phyloP scores from a whole-genome alignment of 805 yeast species.

The Candida anglica region DNA sequence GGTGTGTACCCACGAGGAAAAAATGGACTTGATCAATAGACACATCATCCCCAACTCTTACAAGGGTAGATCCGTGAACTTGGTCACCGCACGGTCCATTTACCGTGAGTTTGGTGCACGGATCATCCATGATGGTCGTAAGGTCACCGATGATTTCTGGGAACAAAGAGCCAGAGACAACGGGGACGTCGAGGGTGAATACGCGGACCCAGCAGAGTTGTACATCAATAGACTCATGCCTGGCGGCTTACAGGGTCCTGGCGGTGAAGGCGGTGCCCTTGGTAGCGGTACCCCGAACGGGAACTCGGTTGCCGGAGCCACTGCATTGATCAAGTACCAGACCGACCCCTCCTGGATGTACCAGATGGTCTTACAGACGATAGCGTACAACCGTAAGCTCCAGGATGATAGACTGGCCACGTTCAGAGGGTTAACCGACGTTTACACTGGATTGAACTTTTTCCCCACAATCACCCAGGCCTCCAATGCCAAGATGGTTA shows the following conservation, averaged over 20 bases:
- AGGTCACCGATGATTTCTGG: slow-evolving; percentile 85
- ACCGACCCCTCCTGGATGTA: slow-evolving; percentile 78
- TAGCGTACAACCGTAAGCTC: slow-evolving; percentile 64
- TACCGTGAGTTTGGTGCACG: slow-evolving; percentile 91
- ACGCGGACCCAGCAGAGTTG: slow-evolving; percentile 62
- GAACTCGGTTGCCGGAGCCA: slow-evolving; percentile 17
- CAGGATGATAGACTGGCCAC: slow-evolving; percentile 54
- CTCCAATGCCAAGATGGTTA: slow-evolving; percentile 20
- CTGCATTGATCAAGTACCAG: slow-evolving; percentile 37
- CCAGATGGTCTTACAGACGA: slow-evolving; percentile 77
- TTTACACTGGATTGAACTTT: slow-evolving; percentile 79
- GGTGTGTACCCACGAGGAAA: slow-evolving; percentile 71
- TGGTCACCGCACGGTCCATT: slow-evolving; percentile 86
- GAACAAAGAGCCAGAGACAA: slow-evolving; percentile 55
- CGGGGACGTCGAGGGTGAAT: slow-evolving; percentile 68
- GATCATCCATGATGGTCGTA: slow-evolving; percentile 73
- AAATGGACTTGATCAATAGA: slow-evolving; percentile 75
- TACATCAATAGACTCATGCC: slow-evolving; percentile 29
- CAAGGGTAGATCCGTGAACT: slow-evolving; percentile 83
- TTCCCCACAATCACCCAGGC: slow-evolving; percentile 79
- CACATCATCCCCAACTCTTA: slow-evolving; percentile 84
- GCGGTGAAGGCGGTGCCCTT: slow-evolving; percentile 36
- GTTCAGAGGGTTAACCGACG: slow-evolving; percentile 65
- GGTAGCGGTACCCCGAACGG: slow-evolving; percentile 43
- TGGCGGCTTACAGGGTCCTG: slow-evolving; percentile 30